Conservation (phyloP, 768 basidiomycete genomes). For the Lentinula sp. region DNA sequence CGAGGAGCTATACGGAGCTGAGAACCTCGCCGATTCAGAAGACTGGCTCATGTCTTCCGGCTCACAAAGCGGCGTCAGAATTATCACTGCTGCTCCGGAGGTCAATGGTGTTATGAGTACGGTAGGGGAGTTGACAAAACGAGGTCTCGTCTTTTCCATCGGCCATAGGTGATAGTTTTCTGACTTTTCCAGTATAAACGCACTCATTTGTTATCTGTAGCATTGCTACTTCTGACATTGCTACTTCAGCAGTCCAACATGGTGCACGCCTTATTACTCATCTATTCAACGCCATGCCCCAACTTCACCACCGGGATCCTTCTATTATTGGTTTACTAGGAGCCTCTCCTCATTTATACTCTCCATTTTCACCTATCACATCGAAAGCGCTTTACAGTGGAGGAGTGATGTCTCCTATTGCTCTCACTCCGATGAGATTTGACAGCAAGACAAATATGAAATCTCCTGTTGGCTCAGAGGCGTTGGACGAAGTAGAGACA, state of each 20-base stretch:
- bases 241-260: constrained; percentile 59
- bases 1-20: constrained; percentile 66
- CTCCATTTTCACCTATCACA: constrained; percentile 27
- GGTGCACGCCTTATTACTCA: constrained; percentile 89
- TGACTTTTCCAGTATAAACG: neutral
- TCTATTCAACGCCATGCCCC: constrained; percentile 91
- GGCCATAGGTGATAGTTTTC: constrained; percentile 66
- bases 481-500: constrained; percentile 52
- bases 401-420: constrained; percentile 7
- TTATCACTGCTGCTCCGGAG: constrained; percentile 87
- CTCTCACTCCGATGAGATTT: neutral
- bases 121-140: constrained; percentile 48
- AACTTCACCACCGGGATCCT: constrained; percentile 84
- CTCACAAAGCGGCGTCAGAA: constrained; percentile 55
- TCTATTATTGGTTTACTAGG: constrained; percentile 87
- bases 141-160: constrained; percentile 77
- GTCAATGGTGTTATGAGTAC: constrained; percentile 75
- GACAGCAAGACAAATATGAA: neutral
- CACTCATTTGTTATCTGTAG: constrained; percentile 25
- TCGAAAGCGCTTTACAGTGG: constrained; percentile 13
- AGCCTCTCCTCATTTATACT: constrained; percentile 58
- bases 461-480: constrained; percentile 41
- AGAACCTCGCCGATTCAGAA: constrained; percentile 56
- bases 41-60: constrained; percentile 58
- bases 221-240: constrained; percentile 67